Conservation (phyloP, 2,329 filamentous ascomycete species). For the Microcera coccophila region DNA sequence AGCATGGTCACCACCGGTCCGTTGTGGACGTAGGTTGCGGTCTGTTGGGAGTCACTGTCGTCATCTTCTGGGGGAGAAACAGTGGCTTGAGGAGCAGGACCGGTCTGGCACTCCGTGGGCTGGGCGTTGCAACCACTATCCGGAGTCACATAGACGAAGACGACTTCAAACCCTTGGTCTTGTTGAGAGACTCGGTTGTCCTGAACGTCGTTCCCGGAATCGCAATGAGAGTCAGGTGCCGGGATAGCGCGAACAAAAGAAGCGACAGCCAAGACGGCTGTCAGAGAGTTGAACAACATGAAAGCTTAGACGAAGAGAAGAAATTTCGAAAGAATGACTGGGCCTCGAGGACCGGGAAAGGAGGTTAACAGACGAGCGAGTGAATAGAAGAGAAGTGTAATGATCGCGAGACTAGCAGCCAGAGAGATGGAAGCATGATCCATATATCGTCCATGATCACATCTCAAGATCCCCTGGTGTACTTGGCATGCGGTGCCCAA, state of each 20-base stretch:
- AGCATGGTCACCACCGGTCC: constrained; percentile 3
- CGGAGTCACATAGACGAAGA: not conserved
- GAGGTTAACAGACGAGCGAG: not conserved
- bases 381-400: too few relatives aligned
- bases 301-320: not conserved
- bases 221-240: not conserved
- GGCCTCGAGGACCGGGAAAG: not conserved
- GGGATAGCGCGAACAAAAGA: not conserved
- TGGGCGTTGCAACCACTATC: not conserved
- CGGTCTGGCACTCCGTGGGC: not conserved
- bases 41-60: not conserved
- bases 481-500: too few relatives aligned
- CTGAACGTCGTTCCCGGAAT: not conserved
- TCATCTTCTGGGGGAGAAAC: not conserved
- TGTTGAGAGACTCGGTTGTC: not conserved
- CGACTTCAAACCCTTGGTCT: not conserved
- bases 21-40: not conserved
- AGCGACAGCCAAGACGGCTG: not conserved
- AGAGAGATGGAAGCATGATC: too few relatives aligned
- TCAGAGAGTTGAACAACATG: not conserved
- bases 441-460: too few relatives aligned
- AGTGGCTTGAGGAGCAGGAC: not conserved
- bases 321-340: not conserved
- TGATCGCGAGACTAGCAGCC: too few relatives aligned
- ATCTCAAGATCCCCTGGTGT: too few relatives aligned